These are phyloP conservation scores for Xylariaceae sp. DNA, from an alignment of 2,329 filamentous ascomycete genomes.

Conservation along the genomic window DNA sequence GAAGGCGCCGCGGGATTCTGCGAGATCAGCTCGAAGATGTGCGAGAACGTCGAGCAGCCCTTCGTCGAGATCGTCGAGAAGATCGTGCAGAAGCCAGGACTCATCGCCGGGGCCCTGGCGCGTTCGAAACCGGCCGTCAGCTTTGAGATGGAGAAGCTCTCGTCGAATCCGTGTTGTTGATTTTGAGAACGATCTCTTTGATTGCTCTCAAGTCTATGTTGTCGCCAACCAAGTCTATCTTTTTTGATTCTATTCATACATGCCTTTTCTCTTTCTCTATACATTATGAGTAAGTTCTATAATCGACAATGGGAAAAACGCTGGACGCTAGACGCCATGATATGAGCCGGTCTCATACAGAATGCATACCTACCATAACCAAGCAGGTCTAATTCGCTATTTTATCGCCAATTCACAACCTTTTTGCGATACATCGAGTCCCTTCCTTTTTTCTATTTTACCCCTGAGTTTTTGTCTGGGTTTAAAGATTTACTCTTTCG, in stretches of 20 bases:
- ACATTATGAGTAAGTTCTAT: slow-evolving; percentile 9
- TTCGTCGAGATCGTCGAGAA: slow-evolving; percentile 49
- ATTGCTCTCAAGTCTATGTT: background rate
- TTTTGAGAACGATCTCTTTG: background rate
- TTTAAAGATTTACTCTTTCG: slow-evolving; percentile 41
- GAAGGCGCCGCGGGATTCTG: slow-evolving; percentile 43
- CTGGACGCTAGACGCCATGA: slow-evolving; percentile 11
- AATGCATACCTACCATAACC: slow-evolving; percentile 20
- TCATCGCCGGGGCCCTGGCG: slow-evolving; percentile 33
- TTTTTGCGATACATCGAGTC: background rate
- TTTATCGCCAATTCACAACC: background rate
- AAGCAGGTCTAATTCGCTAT: slow-evolving; percentile 9
- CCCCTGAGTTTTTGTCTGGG: background rate
- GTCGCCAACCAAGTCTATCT: background rate
- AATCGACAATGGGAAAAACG: slow-evolving; percentile 13
- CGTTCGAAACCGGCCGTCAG: slow-evolving; percentile 22
- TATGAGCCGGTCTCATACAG: slow-evolving; percentile 5
- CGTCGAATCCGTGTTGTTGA: slow-evolving; percentile 22
- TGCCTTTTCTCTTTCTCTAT: slow-evolving; percentile 5
- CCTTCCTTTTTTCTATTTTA: background rate
- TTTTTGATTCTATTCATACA: background rate
- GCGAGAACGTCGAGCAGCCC: slow-evolving; percentile 45
- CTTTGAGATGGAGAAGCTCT: slow-evolving; percentile 28
- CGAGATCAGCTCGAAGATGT: slow-evolving; percentile 50
- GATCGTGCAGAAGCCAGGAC: slow-evolving; percentile 42